Percentiles rank a stretch among this genome's conserved stretches.
Evolutionary conservation across 805 yeast genomes (phyloP).

Genomic region (Saccharomyces jurei): DNA sequence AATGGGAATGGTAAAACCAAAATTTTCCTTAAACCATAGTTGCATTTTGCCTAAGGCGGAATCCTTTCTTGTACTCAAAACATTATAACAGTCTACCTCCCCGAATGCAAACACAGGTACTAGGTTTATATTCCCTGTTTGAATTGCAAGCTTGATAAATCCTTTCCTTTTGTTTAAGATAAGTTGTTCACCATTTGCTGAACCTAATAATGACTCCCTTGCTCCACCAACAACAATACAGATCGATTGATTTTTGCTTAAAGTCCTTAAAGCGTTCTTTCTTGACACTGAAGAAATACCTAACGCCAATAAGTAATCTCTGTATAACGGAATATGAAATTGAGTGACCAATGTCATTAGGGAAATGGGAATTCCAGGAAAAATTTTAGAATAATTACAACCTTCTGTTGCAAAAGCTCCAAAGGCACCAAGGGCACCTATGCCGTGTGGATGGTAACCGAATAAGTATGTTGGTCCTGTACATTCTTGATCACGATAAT

Average conservation of each 20-base stretch:
- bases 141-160: slow-evolving; percentile 78
- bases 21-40: slow-evolving; percentile 56
- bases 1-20: slow-evolving; percentile 84
- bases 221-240: slow-evolving; percentile 96
- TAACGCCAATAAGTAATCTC: slow-evolving; percentile 74
- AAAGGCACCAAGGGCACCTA: slow-evolving; percentile 83
- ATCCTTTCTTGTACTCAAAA: slow-evolving; percentile 36
- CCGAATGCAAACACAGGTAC: slow-evolving; percentile 93
- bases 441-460: slow-evolving; percentile 96
- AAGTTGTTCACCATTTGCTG: slow-evolving; percentile 47
- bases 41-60: slow-evolving; percentile 53
- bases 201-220: slow-evolving; percentile 69
- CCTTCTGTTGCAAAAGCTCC: slow-evolving; percentile 82
- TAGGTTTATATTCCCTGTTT: slow-evolving; percentile 63
- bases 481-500: slow-evolving; percentile 25
- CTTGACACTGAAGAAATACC: slow-evolving; percentile 84
- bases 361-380: slow-evolving; percentile 79
- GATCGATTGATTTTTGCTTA: slow-evolving; percentile 61
- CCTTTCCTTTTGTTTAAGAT: slow-evolving; percentile 78
- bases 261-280: slow-evolving; percentile 55
- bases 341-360: slow-evolving; percentile 77
- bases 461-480: slow-evolving; percentile 75
- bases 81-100: slow-evolving; percentile 60
- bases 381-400: slow-evolving; percentile 52
- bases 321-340: slow-evolving; percentile 72